phyloP scores from a whole-genome alignment of 2,329 filamentous ascomycete genomes.

The Dothideomycetes sp. region DNA sequence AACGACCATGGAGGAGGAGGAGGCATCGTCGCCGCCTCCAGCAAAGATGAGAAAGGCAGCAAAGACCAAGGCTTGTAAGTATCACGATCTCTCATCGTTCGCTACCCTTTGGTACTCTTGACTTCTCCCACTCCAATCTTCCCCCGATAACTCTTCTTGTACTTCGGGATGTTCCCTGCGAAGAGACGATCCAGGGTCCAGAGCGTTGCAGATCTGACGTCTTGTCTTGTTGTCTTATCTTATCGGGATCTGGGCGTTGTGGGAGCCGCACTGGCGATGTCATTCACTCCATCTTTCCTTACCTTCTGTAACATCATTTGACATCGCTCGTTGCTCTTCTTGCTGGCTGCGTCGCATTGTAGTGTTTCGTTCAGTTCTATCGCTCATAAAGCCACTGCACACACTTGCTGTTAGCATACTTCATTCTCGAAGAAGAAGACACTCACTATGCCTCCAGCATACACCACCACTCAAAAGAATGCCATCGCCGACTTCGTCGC shows the following conservation, averaged over 20 bases:
- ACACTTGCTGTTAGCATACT: neutral
- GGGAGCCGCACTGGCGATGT: constrained; percentile 4
- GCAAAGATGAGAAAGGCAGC: constrained; percentile 1
- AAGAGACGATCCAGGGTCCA: neutral
- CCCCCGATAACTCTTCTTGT: neutral
- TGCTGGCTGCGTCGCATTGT: too few species aligned
- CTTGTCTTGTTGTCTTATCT: constrained; percentile 1
- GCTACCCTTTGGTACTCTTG: too few species aligned
- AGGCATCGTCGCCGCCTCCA: neutral
- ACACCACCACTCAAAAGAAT: constrained; percentile 37
- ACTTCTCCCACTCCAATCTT: neutral
- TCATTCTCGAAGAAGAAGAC: constrained; percentile 8
- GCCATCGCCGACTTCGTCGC: constrained; percentile 36
- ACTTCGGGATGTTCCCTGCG: neutral
- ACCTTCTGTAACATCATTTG: constrained; percentile 4
- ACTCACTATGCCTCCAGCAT: constrained; percentile 37
- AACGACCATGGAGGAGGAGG: neutral
- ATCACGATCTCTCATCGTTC: neutral
- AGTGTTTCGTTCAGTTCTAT: too few species aligned
- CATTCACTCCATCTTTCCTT: constrained; percentile 4
- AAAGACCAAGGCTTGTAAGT: constrained; percentile 2
- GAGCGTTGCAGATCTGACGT: neutral
- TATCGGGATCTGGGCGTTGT: constrained; percentile 1
- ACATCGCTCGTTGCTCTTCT: too few species aligned
- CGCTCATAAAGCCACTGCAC: too few species aligned